These are phyloP conservation scores for Candida michaelii DNA, from an alignment of 805 yeast species.

Conservation along the genomic window DNA sequence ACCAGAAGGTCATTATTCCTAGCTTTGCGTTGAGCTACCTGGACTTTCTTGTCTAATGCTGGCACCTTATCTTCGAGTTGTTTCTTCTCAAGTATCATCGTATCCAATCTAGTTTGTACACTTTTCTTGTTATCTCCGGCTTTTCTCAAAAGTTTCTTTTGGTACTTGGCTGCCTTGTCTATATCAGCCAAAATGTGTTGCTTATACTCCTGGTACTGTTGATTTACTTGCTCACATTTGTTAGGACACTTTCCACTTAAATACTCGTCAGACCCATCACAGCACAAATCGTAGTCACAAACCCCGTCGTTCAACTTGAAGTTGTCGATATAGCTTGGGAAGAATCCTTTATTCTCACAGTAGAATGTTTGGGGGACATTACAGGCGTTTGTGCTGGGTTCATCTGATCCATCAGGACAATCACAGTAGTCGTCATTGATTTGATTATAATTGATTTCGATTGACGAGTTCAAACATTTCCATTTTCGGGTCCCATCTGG, in stretches of 20 bases:
- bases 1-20: conserved; percentile 11
- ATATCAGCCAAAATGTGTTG: conserved; percentile 3
- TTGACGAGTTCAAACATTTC: conserved; percentile 74
- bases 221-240: conserved; percentile 51
- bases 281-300: conserved; percentile 85
- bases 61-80: background rate
- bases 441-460: conserved; percentile 56
- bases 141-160: conserved; percentile 10
- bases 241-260: conserved; percentile 49
- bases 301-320: conserved; percentile 82
- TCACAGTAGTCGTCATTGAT: conserved; percentile 91
- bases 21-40: background rate
- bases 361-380: conserved; percentile 48
- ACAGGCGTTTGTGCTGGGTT: conserved; percentile 94
- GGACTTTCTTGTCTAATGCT: background rate
- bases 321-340: conserved; percentile 61
- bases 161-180: conserved; percentile 2
- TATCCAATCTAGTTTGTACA: conserved; percentile 8
- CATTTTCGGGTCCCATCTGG: conserved; percentile 45
- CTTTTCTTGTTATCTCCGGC: conserved; percentile 9
- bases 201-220: conserved; percentile 25
- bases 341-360: conserved; percentile 75
- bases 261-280: conserved; percentile 92
- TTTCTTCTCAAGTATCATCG: background rate
- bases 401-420: conserved; percentile 97